Base-by-base conservation (phyloP, 2,329 filamentous ascomycete genomes). In the Phialocephala subalpina region DNA sequence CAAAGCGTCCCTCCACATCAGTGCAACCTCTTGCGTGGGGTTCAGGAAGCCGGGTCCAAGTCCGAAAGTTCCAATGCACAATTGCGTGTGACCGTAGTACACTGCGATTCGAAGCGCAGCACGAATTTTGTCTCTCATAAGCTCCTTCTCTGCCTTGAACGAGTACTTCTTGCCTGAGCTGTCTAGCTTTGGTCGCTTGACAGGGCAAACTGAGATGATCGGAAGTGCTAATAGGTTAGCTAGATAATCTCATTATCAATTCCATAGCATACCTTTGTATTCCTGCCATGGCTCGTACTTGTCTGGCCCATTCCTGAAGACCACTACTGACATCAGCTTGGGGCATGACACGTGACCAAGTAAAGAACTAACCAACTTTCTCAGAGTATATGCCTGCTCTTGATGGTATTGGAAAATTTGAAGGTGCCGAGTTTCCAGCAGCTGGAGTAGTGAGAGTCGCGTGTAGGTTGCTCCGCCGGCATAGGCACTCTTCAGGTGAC, bases 61-160 rank as follows among this genome's bases (percentile, higher is more conserved):
- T 1, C 88, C 88, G 73, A 90, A 91, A 70, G 88, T 88, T 25
- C 87, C 87, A 65, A 90, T 84, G 59, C 88, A 86, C 25, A 91
- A 80, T 65, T 83, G 82, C 47, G 81, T 79, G 73, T 88, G 87
- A 65, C 82, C 80, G 72, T 87, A 83, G 73, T 84, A 86, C 20
- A 86, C 86, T 69, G 90, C 92, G 68, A 93, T 92, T 56, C 88
- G 85, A 20, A 94, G 84, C 2, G 90, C 88, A 1, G 87, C 86
- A 25, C 88, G 86, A 77, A 94, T 89, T 78, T 93, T 93, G 73
- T 91, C 88, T 73, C 84, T 85, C 79, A 92, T 91, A 76, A 93
- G 83, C 70, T 91, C 87, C 67, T 86, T 86, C 78, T 94, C 92
- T 72, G 89, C 83, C 3, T 83, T 82, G 77, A 94, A 94, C 0